phyloP scores from a whole-genome alignment of 2,329 filamentous ascomycete genomes.

The Sporothrix variecibatus region DNA sequence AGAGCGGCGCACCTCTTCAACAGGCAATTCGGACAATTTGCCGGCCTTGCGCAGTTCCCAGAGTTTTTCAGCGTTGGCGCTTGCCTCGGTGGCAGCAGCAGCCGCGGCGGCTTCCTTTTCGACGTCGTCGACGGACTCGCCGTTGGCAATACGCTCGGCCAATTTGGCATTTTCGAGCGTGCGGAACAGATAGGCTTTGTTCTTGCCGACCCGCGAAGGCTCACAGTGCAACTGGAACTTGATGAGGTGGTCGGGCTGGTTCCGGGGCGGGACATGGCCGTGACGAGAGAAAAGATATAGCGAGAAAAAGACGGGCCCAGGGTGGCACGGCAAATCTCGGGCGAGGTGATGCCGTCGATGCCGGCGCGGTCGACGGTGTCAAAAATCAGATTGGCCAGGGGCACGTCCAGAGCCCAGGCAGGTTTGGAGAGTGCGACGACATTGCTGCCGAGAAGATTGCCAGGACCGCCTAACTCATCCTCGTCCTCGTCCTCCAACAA shows the following conservation, averaged over 20 bases:
- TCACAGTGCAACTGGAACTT: slow-evolving; percentile 44
- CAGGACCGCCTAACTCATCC: slow-evolving; percentile 6
- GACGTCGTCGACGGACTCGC: slow-evolving; percentile 1
- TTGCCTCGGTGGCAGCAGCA: not conserved
- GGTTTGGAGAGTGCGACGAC: not conserved
- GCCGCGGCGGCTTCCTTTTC: not conserved
- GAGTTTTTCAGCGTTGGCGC: not conserved
- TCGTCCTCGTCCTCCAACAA: slow-evolving; percentile 22
- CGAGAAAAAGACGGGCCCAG: slow-evolving; percentile 42
- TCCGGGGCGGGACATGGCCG: slow-evolving; percentile 38
- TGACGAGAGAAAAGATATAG: slow-evolving; percentile 40
- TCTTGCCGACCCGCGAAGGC: slow-evolving; percentile 44
- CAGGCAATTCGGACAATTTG: not conserved
- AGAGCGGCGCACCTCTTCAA: not conserved
- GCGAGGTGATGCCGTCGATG: slow-evolving; percentile 40
- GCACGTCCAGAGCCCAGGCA: slow-evolving; percentile 40
- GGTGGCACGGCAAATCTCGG: slow-evolving; percentile 41
- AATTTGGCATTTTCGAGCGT: slow-evolving; percentile 18
- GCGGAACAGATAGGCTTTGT: slow-evolving; percentile 45
- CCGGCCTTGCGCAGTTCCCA: not conserved
- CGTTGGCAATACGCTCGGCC: slow-evolving; percentile 1
- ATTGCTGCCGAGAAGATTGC: not conserved
- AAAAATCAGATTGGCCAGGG: slow-evolving; percentile 40
- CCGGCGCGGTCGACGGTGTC: slow-evolving; percentile 40
- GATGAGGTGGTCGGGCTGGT: slow-evolving; percentile 45